Base-by-base conservation (phyloP, 352 stramenopile genomes). In the Phytophthora multivora region DNA sequence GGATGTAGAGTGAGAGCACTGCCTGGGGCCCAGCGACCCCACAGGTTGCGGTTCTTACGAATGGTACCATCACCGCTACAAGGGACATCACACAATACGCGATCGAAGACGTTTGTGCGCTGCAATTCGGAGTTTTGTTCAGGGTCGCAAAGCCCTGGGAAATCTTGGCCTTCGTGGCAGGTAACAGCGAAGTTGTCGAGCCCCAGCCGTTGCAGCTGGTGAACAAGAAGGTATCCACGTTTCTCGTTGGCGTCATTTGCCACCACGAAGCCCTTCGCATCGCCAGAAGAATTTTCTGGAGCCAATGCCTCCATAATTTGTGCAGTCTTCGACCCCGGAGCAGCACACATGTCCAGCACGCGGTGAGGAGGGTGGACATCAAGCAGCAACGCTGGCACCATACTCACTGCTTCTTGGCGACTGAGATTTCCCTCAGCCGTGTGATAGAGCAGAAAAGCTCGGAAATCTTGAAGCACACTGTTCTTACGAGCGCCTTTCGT, bases 241-340 rank as follows among this genome's bases (percentile, higher is more conserved):
- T 98, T 98, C 39, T 91, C 78, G 73, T 98, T 97, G 56, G 86
- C 83, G 71, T 99, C 97, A 74, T 99, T 99, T 21, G 96, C 96
- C 40, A 98, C 79, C 19, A 99, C 91, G 54, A 97, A 92, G n/a
- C 96, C 85, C 25, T n/a, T 38, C 3, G 79, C 43, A 11, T 71
- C 18, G 1, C 40, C 56, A 1, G 10, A 2, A 1, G 41, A 28
- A n/a, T 40, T 36, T 0, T 57, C 26, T 13, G 56, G 51, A 15
- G 63, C 38, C 19, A 93, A 65, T 23, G 85, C 72, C 51, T 98
- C 97, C 49, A 99, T 88, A 18, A 99, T 81, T 66, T 99, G 97
- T 46, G 88, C 93, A n/a, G 98, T 99, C 75, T 99, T 99, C 48
- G 90, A 98, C 16, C 98, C 98, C 1, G 98, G 98, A 6, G 97